A percentile compares a stretch with the other conserved stretches of the same genome.
Evolutionary conservation across 1,284 basidiomycete species (phyloP).

Genomic region (Ganoderma lingzhi): DNA sequence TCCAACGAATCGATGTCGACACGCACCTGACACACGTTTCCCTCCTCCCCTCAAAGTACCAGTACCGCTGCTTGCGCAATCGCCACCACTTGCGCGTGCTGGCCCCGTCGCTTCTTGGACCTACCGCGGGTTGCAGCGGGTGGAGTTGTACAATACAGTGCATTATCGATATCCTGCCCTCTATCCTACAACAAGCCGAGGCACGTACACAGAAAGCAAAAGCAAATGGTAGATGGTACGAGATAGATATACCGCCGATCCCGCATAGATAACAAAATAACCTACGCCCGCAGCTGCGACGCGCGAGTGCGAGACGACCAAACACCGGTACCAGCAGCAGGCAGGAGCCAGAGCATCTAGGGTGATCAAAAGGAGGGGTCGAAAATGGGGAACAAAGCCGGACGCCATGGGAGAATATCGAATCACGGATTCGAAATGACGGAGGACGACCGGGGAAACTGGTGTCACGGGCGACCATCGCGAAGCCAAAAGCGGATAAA

Average conservation of each 20-base stretch:
- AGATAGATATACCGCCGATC: background rate
- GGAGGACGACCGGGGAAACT: background rate
- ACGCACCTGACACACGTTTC: background rate
- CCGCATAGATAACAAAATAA: background rate
- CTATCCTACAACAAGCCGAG: slow-evolving; percentile 23
- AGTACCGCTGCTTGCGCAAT: too few relatives aligned
- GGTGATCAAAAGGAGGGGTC: background rate
- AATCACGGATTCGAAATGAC: background rate
- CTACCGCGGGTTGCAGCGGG: slow-evolving; percentile 28
- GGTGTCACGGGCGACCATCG: background rate
- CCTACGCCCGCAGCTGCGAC: slow-evolving; percentile 3
- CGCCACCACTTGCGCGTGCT: too few relatives aligned
- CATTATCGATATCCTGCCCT: slow-evolving; percentile 17
- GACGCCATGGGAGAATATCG: background rate
- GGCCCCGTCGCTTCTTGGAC: background rate
- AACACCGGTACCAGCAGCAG: background rate
- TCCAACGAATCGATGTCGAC: background rate
- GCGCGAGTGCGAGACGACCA: background rate
- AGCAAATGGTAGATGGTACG: background rate
- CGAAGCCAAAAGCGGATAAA: background rate
- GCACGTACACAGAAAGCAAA: slow-evolving; percentile 6
- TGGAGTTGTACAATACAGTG: slow-evolving; percentile 23
- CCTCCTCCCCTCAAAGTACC: background rate
- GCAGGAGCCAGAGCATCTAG: background rate
- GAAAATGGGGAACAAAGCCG: background rate